Percentiles rank a stretch among this genome's conserved stretches.
Evolutionary conservation across 148 eudicot species (phyloP).

Genomic region (Vaccinium myrtillus): DNA sequence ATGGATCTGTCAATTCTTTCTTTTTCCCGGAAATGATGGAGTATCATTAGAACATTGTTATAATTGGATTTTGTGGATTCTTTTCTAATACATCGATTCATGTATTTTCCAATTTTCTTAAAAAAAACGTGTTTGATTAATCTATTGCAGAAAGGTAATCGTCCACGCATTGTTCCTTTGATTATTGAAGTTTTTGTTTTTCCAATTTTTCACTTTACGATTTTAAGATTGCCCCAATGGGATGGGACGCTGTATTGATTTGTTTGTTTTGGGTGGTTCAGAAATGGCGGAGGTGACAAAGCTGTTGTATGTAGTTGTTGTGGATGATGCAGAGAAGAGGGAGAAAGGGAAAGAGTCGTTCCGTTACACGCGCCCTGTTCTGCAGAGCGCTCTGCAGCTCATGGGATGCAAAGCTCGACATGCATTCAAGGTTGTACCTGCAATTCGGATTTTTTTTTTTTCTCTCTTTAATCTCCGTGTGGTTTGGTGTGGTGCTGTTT

Average conservation of each 20-base stretch:
- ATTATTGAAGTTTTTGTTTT: background rate
- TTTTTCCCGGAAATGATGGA: too few species aligned
- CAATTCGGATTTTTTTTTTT: background rate
- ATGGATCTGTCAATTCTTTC: too few species aligned
- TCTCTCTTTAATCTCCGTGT: background rate
- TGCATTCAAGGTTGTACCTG: conserved; percentile 70
- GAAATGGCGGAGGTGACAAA: conserved; percentile 67
- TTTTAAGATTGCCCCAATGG: background rate
- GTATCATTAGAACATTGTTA: too few species aligned
- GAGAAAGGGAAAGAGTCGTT: conserved; percentile 55
- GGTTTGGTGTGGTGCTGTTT: background rate
- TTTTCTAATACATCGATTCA: background rate
- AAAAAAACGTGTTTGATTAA: background rate
- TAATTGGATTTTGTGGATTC: background rate
- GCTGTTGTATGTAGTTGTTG: conserved; percentile 74
- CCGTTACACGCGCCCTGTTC: conserved; percentile 80
- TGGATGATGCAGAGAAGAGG: conserved; percentile 51
- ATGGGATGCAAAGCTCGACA: conserved; percentile 99
- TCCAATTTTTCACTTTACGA: background rate
- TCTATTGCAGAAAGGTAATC: background rate
- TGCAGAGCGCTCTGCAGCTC: conserved; percentile 90
- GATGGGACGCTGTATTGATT: background rate
- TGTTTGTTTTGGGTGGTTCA: conserved; percentile 14
- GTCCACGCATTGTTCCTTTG: background rate
- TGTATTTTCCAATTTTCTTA: background rate